Evolutionary conservation across 2,329 filamentous ascomycete species (phyloP).

Genomic region (Volutella citrinella): DNA sequence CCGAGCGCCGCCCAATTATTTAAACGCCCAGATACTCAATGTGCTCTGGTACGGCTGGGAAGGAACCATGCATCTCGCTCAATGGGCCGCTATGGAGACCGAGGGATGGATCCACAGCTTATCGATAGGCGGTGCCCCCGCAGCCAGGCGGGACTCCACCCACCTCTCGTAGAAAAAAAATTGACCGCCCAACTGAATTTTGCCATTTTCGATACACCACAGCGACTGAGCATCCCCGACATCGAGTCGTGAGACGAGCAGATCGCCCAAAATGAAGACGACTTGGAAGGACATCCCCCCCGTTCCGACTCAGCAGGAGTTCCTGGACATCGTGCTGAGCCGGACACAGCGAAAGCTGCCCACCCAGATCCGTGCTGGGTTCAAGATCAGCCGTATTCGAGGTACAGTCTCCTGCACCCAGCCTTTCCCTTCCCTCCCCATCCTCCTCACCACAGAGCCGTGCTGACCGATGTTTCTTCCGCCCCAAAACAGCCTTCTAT

Average conservation of each 20-base stretch:
- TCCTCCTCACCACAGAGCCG: too few species aligned
- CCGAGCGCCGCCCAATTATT: too few species aligned
- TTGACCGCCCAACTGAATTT: not conserved
- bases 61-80: too few species aligned
- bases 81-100: too few species aligned
- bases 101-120: too few species aligned
- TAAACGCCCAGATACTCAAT: too few species aligned
- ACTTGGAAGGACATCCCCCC: slow-evolving; percentile 78
- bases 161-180: too few species aligned
- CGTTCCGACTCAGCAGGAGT: slow-evolving; percentile 90
- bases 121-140: too few species aligned
- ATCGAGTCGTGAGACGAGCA: slow-evolving; percentile 6
- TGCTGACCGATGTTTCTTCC: too few species aligned
- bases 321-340: slow-evolving; percentile 94
- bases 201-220: not conserved
- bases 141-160: too few species aligned
- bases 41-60: too few species aligned
- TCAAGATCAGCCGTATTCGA: slow-evolving; percentile 90
- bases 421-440: slow-evolving; percentile 1
- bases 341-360: slow-evolving; percentile 89
- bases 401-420: slow-evolving; percentile 32
- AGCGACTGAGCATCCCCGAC: not conserved
- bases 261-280: slow-evolving; percentile 52
- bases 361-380: slow-evolving; percentile 92
- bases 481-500: slow-evolving; percentile 90